Evolutionary conservation across 768 basidiomycete species (phyloP).

Genomic region (Suillus tomentosus): DNA sequence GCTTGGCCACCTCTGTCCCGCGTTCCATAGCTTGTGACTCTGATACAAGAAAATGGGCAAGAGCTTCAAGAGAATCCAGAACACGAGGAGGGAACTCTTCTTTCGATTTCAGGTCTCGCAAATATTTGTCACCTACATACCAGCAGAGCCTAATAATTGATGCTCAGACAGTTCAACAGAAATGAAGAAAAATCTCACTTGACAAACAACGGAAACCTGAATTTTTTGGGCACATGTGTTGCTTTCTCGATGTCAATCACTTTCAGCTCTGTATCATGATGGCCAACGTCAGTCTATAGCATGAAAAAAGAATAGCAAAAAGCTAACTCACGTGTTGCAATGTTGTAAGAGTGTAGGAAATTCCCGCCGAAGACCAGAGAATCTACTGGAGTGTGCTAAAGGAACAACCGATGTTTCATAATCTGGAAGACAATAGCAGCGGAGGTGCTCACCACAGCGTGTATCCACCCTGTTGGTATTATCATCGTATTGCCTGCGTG

Average conservation of each 20-base stretch:
- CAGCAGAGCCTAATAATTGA: constrained; percentile 68
- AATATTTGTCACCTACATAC: constrained; percentile 85
- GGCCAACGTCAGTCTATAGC: constrained; percentile 16
- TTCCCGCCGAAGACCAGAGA: constrained; percentile 97
- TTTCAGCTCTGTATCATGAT: constrained; percentile 63
- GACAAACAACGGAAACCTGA: constrained; percentile 81
- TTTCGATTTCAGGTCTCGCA: constrained; percentile 66
- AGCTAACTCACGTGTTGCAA: constrained; percentile 70
- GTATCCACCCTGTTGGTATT: constrained; percentile 97
- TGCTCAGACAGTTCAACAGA: constrained; percentile 14
- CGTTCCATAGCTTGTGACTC: constrained; percentile 76
- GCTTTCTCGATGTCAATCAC: constrained; percentile 90
- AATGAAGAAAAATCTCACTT: constrained; percentile 46
- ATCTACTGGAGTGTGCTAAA: constrained; percentile 86
- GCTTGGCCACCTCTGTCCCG: constrained; percentile 68
- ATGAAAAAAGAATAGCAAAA: constrained; percentile 5
- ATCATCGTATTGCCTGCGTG: constrained; percentile 85
- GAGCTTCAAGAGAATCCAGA: constrained; percentile 65
- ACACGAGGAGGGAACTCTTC: constrained; percentile 59
- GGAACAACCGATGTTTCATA: constrained; percentile 11
- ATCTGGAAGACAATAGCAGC: constrained; percentile 2
- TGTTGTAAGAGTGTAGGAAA: constrained; percentile 92
- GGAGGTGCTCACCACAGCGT: constrained; percentile 77
- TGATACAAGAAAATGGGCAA: constrained; percentile 78
- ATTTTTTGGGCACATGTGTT: constrained; percentile 92